Base-by-base conservation (phyloP, 2,329 filamentous ascomycete genomes). In the Septoria petroselini region DNA sequence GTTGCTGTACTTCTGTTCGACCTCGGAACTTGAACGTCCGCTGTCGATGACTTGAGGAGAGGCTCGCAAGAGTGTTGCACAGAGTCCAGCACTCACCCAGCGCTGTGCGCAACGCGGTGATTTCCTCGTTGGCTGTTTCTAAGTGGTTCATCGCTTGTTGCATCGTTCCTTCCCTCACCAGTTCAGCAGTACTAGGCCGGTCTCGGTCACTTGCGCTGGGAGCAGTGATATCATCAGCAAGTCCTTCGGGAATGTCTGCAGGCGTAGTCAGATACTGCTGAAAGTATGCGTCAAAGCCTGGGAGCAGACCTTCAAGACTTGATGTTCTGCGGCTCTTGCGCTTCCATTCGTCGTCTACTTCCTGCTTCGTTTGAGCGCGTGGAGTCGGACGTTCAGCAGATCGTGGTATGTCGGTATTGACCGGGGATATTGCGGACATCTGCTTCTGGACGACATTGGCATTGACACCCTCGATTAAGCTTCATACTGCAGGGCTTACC, bases 1-100 rank as follows among this genome's bases (percentile, higher is more conserved):
- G 85, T 66, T 95, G 88, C 64, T 95, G 87, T 21, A 85, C 81
- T 58, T 89, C 85, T 1, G 85, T 84, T 8, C 82, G 84, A 9
- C 83, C 84, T 1, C 85, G 84, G 60, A 80, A 86, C 66, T 82
- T 83, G 68, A 93, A 91, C 25, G 90, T 84, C 15, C 87, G 79
- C 59, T 88, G 81, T 21, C 89, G 82, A 64, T 95, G 88, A 57
- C 85, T 86, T 14, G 87, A 91, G 68, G 89, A 95, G 14, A 95
- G 76, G 57, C 81, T 88, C 17, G 89, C 88, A 25, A 96, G 74
- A 0, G 90, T 95, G 65, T 95, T 96, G 73, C 91, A 96, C 11
- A 96, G 73, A 0, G 85, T 94, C 91, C 91, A 96, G 69, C 90
- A 95, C 71, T 95, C 88, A 54, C 86, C 82, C 12, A 96, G 75